Evolutionary conservation across 192 early-diverging fungal species (phyloP).

Genomic region (Coemansia sp.): DNA sequence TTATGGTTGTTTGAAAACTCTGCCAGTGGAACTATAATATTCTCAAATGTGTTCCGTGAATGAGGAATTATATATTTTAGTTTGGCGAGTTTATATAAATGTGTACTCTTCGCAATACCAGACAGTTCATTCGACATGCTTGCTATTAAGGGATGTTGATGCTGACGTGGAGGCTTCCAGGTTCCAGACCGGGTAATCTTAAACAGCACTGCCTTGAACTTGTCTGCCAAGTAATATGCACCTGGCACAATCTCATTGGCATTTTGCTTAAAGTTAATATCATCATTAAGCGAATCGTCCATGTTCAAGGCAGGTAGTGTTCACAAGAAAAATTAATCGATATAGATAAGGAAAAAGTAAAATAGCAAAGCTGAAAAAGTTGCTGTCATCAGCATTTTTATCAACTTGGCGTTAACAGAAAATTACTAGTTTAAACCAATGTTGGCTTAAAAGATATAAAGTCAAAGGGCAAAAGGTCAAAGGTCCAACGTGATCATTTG

Average conservation of each 20-base stretch:
- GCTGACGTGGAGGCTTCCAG: background rate
- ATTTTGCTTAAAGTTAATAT: background rate
- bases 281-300: background rate
- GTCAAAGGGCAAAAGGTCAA: background rate
- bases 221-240: background rate
- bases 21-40: background rate
- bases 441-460: constrained; percentile 2
- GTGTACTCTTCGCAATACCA: background rate
- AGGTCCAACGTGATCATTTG: background rate
- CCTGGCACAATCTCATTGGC: background rate
- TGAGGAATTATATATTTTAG: background rate
- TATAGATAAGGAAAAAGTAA: background rate
- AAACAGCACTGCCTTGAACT: background rate
- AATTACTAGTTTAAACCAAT: no score
- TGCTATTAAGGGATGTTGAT: background rate
- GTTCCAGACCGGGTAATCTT: background rate
- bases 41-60: background rate
- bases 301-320: background rate
- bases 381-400: no score
- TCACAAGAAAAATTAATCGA: background rate
- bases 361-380: constrained; percentile 32
- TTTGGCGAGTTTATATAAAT: background rate
- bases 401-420: no score
- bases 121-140: background rate
- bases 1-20: constrained; percentile 28